Base-by-base conservation (phyloP, 129 eudicot species). In the Tanacetum coccineum region DNA sequence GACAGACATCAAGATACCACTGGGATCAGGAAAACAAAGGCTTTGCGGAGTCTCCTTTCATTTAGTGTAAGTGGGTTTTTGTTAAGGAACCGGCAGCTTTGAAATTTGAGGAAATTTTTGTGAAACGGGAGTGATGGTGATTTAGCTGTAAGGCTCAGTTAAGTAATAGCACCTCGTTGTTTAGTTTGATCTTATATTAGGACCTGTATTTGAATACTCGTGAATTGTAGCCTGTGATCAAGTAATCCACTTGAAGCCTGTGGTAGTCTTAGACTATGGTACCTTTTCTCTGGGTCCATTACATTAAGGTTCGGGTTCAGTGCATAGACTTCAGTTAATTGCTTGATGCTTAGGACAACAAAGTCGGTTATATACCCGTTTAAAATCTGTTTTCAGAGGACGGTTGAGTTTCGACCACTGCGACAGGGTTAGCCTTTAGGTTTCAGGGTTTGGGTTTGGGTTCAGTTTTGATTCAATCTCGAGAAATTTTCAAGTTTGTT, bases 181-280 rank as follows among this genome's bases (percentile, higher is more conserved):
- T 68, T 76, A 21, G 80, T 77, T 71, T 74, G 87, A 71, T 74
- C n/a, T 82, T 26, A 86, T 70, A 45, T n/a, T 79, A 78, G 0
- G 95, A 79, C 26, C 85, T 72, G 57, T n/a, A 89, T 49, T 54
- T 86, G 85, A n/a, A 75, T 86, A 84, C 46, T 96, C 96, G 36
- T 93, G 96, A 51, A 89, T 76, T 18, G 99, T 93, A 44, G 87
- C 89, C 9, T 95, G 99, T 93, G 96, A 73, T 88, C 90, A 39
- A 69, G 77, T 47, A 55, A 75, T 20, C 79, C 77, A 68, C 74
- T 59, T 0, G 82, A 67, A 42, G 62, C 66, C 53, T 67, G 82
- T 20, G 96, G 99, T 59, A 86, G 72, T 45, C 86, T 87, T 75
- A 92, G 60, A 70, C 96, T 88, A 49, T 83, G 82, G 78, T 92